Evolutionary conservation across 768 basidiomycete genomes (phyloP), one percentile per base, ranked within the genome.

Genomic region (Dentipellis fragilis): DNA sequence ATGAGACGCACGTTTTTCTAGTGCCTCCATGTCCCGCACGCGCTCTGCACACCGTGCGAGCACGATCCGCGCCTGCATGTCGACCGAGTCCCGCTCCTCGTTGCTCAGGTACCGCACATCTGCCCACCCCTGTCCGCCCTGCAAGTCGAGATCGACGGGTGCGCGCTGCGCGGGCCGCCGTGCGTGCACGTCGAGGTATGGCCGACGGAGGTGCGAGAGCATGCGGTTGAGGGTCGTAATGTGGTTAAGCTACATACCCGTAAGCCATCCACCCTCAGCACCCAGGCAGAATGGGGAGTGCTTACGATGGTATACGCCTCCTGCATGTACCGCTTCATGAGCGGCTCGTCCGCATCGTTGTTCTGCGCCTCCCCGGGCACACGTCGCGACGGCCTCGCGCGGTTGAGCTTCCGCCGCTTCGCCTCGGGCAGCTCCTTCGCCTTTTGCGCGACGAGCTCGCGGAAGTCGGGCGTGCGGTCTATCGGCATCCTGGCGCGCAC

Each of bases 41-140:
- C 89, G 76, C 60, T 94, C 89, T 35, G 90, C 83, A 72, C 93
- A 96, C 53, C 85, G 80, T 51, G 84, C 79, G 50, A 98, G 74
- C 54, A 96, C 86, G 63, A 92, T 79, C 61, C 88, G 85, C 35
- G 91, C 87, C 66, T 95, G 89, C 58, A 93, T 72, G 75, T 99
- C 96, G 53, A 99, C 89, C 71, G 96, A 92, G 71, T 97, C 94
- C 58, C 94, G 78, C 68, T 99, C 94, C 59, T 90, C 83, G 65
- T 97, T 93, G 9, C 83, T 83, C 6, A 99, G 78, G 63, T 85
- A 73, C 58, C 80, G 81, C 52, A 90, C 73, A 52, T 78, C 78
- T 16, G 76, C 68, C 87, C 86, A 89, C 47, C 75, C 72, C 57
- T 75, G 71, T 49, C 77, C 66, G 52, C 56, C 59, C 16, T 58